phyloP scores from a whole-genome alignment of 495 filamentous ascomycete species.

The Massariosphaeria phaeospora region DNA sequence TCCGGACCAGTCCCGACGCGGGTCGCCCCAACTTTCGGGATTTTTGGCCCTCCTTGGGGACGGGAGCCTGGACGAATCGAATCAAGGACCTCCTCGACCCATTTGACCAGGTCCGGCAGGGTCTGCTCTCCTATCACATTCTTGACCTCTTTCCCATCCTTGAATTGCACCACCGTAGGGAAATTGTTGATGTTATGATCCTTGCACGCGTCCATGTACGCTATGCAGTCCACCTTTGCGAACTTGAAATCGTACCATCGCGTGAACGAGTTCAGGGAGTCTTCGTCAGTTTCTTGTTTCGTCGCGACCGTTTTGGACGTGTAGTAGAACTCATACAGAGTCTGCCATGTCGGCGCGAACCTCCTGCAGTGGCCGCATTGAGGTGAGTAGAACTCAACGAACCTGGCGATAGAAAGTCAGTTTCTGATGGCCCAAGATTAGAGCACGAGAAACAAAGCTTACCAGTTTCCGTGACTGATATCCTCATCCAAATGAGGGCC shows the following conservation, averaged over 20 bases:
- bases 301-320: slow-evolving; percentile 68
- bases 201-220: slow-evolving; percentile 67
- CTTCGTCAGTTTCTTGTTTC: slow-evolving; percentile 38
- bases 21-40: slow-evolving; percentile 57
- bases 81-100: slow-evolving; percentile 75
- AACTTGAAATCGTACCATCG: slow-evolving; percentile 88
- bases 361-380: slow-evolving; percentile 74
- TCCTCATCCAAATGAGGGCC: slow-evolving; percentile 53
- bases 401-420: slow-evolving; percentile 43
- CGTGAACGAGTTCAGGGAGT: slow-evolving; percentile 60
- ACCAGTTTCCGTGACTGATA: slow-evolving; percentile 63
- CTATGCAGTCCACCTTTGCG: slow-evolving; percentile 75
- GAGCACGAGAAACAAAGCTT: slow-evolving; percentile 19
- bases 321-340: slow-evolving; percentile 92
- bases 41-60: slow-evolving; percentile 54
- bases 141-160: slow-evolving; percentile 67
- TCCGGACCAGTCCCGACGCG: slow-evolving; percentile 47
- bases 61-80: slow-evolving; percentile 72
- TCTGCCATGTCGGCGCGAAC: slow-evolving; percentile 83
- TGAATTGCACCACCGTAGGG: slow-evolving; percentile 75
- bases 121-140: slow-evolving; percentile 55
- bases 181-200: slow-evolving; percentile 59
- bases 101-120: slow-evolving; percentile 57
- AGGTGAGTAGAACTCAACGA: slow-evolving; percentile 73
- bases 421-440: neutral